Base-by-base conservation (phyloP, 2,329 filamentous ascomycete species). In the Elsinoe necatrix region DNA sequence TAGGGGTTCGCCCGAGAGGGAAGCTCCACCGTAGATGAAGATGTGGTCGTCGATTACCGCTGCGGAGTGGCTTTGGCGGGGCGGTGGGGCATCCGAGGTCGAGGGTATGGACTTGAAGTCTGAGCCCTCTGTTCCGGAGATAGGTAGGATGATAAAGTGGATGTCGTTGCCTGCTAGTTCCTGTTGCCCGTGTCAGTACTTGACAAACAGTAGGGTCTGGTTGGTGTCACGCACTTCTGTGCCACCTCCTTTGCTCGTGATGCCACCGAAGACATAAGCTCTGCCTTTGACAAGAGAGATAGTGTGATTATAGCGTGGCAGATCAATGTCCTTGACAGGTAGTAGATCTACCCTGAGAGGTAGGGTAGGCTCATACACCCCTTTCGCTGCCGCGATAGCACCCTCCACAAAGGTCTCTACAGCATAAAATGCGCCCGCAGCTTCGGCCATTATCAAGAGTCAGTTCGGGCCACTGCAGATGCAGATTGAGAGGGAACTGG, bases 221-320 rank as follows among this genome's bases (percentile, higher is more conserved):
- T n/a, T 8, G 4, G n/a, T 18, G 3, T 37, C 41, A 9, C 34
- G 34, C 2, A 57, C 57, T 23, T 60, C 16, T n/a, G 37, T 35
- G 14, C 31, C 52, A 39, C 56, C 51, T 0, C 56, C 51, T 25
- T 56, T 57, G 1, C 50, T 52, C 3, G 56, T 60, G 25, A 60
- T 56, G 54, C 79, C 79, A 5, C 79, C 79, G 60, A 81, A 81
- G 55, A 82, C 75, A 63, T 80, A 80, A 27, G 78, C 78, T 60
- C 77, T 75, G 54, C 76, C 73, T 58, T 75, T 75, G 60, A 82
- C 71, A 45, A 80, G 67, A 3, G 77, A 79, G 48, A 81, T 62
- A 2, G 77, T 77, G 65, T 82, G 79, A 43, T 75, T 67, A 7
- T 74, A 73, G 55, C 79, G 73, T 5, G 73, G 71, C 9, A 83